Conservation (phyloP, 2,329 filamentous ascomycete species). For the Penicillium sp. region DNA sequence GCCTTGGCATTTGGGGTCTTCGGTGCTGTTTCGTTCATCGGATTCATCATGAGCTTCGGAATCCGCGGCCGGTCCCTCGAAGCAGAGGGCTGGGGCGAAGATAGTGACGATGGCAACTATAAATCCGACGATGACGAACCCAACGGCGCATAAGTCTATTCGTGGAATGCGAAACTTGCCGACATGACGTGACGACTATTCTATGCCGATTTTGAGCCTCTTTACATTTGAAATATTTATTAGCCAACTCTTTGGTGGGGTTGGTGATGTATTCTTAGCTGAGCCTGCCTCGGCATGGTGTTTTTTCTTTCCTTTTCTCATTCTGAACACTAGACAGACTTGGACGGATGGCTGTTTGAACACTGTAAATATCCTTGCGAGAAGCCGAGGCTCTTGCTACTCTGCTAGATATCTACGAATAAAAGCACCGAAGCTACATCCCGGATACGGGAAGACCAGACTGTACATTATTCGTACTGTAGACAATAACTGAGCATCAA, state of each 20-base stretch:
- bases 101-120: constrained; percentile 38
- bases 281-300: constrained; percentile 1
- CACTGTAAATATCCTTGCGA: background rate
- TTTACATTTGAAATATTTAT: constrained; percentile 13
- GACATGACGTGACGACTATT: constrained; percentile 16
- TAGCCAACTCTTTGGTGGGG: background rate
- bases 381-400: background rate
- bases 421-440: background rate
- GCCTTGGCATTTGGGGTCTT: constrained; percentile 82
- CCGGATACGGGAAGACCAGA: too few species aligned
- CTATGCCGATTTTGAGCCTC: constrained; percentile 11
- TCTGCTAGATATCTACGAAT: background rate
- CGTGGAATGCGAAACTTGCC: background rate
- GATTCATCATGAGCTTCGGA: constrained; percentile 72
- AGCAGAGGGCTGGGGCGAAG: constrained; percentile 51
- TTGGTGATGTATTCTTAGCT: constrained; percentile 9
- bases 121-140: constrained; percentile 46
- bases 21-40: constrained; percentile 72
- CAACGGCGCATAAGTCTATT: constrained; percentile 8
- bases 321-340: constrained; percentile 1
- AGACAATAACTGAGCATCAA: too few species aligned
- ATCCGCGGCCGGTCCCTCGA: constrained; percentile 62
- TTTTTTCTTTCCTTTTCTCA: background rate
- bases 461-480: too few species aligned
- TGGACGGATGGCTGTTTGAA: constrained; percentile 3